Evolutionary conservation across 2,329 filamentous ascomycete genomes (phyloP).

Genomic region (Zymoseptoria brevis): DNA sequence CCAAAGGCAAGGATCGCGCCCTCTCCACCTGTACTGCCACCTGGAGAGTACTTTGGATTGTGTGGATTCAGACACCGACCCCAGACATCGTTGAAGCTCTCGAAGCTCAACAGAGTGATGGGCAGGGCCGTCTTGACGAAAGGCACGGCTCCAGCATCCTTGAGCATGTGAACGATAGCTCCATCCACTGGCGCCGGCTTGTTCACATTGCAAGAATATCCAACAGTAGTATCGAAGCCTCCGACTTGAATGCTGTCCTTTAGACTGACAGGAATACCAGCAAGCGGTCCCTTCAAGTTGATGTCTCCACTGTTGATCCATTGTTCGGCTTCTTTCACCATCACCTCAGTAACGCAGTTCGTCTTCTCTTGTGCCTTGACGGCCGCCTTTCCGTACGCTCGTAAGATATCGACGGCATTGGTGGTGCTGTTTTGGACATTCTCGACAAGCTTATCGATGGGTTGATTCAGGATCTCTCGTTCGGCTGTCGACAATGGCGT

Average conservation of each 20-base stretch:
- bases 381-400: constrained; percentile 78
- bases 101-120: constrained; percentile 78
- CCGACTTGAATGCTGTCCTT: constrained; percentile 71
- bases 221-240: constrained; percentile 75
- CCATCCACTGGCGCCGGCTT: constrained; percentile 63
- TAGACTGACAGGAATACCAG: constrained; percentile 77
- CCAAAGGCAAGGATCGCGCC: constrained; percentile 72
- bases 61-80: constrained; percentile 76
- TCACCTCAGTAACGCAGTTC: constrained; percentile 82
- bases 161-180: constrained; percentile 64
- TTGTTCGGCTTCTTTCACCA: constrained; percentile 67
- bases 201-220: constrained; percentile 64
- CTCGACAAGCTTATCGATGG: constrained; percentile 70
- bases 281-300: constrained; percentile 73
- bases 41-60: constrained; percentile 74
- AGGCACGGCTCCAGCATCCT: constrained; percentile 77
- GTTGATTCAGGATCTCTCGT: constrained; percentile 57
- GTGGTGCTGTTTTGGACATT: constrained; percentile 64
- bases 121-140: constrained; percentile 91
- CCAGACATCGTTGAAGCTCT: constrained; percentile 74
- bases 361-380: constrained; percentile 76
- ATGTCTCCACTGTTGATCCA: constrained; percentile 54
- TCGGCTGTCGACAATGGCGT: constrained; percentile 58
- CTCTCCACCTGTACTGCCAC: constrained; percentile 82
- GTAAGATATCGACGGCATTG: constrained; percentile 65